Conservation (phyloP, 345 rosid genomes). For the Hirschfeldia incana region DNA sequence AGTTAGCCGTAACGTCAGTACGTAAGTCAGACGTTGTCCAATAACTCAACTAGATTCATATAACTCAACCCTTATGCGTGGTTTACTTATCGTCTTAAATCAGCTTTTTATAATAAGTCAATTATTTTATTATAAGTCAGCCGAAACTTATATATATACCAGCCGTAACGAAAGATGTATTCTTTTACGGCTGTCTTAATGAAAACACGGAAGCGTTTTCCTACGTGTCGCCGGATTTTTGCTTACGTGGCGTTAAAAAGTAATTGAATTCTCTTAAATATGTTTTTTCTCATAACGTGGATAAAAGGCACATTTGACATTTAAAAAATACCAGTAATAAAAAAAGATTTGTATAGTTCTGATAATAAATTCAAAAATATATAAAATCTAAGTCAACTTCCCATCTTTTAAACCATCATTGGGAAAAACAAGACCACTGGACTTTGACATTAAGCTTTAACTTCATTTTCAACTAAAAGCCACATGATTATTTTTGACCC, state of each 20-base stretch:
- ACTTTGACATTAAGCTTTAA: too few relatives aligned
- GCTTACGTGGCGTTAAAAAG: not conserved
- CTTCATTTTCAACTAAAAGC: too few relatives aligned
- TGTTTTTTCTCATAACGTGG: not conserved
- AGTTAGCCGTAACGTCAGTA: not conserved
- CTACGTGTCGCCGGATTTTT: not conserved
- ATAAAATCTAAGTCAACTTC: not conserved
- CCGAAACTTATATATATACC: not conserved
- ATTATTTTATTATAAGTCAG: not conserved
- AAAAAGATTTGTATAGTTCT: not conserved
- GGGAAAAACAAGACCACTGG: too few relatives aligned
- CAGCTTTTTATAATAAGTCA: not conserved
- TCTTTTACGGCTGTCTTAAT: not conserved
- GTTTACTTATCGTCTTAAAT: not conserved
- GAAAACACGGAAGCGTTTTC: not conserved
- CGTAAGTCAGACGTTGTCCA: not conserved
- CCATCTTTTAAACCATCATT: too few relatives aligned
- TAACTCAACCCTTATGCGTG: not conserved
- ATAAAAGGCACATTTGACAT: not conserved
- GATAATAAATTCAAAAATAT: not conserved
- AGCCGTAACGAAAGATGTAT: not conserved
- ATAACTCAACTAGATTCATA: not conserved
- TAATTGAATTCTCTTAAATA: not conserved
- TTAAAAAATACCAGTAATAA: not conserved
- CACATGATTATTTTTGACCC: too few relatives aligned